Evolutionary conservation across 176 grass and related monocot species (phyloP), one percentile per base, ranked within the genome.

Genomic region (Phoenix dactylifera): DNA sequence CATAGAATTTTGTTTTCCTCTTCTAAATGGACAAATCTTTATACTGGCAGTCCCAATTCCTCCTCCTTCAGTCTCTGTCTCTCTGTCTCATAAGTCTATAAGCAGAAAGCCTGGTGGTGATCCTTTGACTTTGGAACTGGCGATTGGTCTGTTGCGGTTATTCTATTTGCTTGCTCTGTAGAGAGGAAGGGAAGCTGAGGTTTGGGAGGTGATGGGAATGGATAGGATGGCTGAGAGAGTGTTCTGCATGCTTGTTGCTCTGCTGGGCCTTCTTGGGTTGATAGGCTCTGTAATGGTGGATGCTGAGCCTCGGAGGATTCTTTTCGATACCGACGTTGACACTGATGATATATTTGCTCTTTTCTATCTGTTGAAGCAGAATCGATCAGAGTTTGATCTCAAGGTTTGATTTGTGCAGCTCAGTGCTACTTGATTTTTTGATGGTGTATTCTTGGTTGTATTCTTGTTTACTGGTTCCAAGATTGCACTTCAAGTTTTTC

Each of bases 291-390:
- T 4, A n/a, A 51, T 17, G 0, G 62, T 0, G 53, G 49, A 18
- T 4, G 22, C 71, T 7, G 49, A 57, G 26, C 78, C 73, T 28
- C 66, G 64, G 26, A 67, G 79, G 56, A 89, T 95, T 50, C 82
- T 85, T 59, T 2, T 95, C 61, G 85, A 89, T 60, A 83, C 89
- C 6, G 90, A 95, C 52, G 69, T 78, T 35, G 85, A 89, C 63
- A 86, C 79, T 3, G 92, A 96, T 26, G 92, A 96, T 60, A 4
- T 96, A 57, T 65, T 96, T 1, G 92, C 80, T 25, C 72, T 97
- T 60, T 56, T 91, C 7, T 97, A 97, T 73, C 5, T 97, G 61
- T 76, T 97, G n/a, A 97, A 91, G 72, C 92, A 97, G 26, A 82
- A 88, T 56, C 75, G 54, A 15, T 83, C 84, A 7, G 77, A 88